Evolutionary conservation across 805 yeast genomes (phyloP), one percentile per base, ranked within the genome.

Genomic region (Torulaspora indica): DNA sequence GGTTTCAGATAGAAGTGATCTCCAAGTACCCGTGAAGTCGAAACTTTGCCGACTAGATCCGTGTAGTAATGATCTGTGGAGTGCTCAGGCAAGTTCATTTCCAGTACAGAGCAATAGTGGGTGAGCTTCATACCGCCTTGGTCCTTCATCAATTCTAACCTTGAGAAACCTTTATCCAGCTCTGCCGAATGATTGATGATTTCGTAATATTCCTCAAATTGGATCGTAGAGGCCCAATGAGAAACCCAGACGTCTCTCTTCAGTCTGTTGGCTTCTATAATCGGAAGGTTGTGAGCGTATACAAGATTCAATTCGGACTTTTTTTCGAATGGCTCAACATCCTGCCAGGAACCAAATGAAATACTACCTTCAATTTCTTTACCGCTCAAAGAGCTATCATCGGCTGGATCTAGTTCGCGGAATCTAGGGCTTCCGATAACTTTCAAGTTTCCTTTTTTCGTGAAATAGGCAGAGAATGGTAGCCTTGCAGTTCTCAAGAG

Each of bases 31-130:
- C 71, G 70, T 39, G 84, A 82, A 3, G 97, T 85, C 5, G 96
- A 82, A 10, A 91, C 96, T 67, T 87, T 86, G 29, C 98, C 98
- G 23, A 91, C 96, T 53, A 84, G 76, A 65, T 93, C 98, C 8
- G 88, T 82, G 61, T 72, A 87, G 68, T 86, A 93, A 45, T 81
- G 76, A 48, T 82, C 93, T n/a, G 73, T 61, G 14, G 82, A 69
- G 23, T 67, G 66, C 17, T 67, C 63, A 8, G 77, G 76, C 24
- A 85, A 61, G 6, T 73, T 74, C 48, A 86, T 63, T 48, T 79
- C 82, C 46, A 89, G 60, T 22, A 77, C 78, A 25, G 77, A 72
- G 32, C 87, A 63, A 2, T 86, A 81, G 45, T 82, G 79, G 40
- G 78, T 72, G 48, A 75, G 71, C 55, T 75, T 71, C 51, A 70